Evolutionary conservation across 331 rosid species (phyloP).

Genomic region (Malus hybrid): DNA sequence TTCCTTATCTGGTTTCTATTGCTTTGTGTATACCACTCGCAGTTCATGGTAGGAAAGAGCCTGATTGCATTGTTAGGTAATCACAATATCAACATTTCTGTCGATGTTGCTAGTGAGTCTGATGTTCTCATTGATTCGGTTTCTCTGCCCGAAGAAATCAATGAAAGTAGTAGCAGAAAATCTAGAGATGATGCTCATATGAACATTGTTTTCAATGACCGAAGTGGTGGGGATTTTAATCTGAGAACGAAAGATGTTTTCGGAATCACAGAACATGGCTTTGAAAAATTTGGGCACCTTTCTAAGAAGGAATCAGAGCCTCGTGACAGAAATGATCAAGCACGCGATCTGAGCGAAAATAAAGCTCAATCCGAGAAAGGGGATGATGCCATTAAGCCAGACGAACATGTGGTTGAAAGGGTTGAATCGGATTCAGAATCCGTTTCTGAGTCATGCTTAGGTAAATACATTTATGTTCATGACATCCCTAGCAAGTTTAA

Average conservation of each 20-base stretch:
- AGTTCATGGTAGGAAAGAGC: not conserved
- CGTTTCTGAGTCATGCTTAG: constrained; percentile 11
- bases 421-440: not conserved
- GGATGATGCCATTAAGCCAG: not conserved
- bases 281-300: not conserved
- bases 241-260: not conserved
- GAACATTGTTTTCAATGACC: not conserved
- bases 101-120: not conserved
- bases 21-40: constrained; percentile 16
- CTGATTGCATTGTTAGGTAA: not conserved
- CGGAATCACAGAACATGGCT: not conserved
- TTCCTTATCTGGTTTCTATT: constrained; percentile 23
- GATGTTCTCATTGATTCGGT: not conserved
- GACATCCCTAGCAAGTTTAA: constrained; percentile 32
- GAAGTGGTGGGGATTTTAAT: not conserved
- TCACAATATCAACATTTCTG: constrained; percentile 4
- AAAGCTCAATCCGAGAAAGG: not conserved
- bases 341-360: not conserved
- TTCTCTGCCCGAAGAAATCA: not conserved
- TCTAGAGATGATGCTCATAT: not conserved
- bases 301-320: not conserved
- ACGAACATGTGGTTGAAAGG: not conserved
- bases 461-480: constrained; percentile 31
- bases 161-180: not conserved
- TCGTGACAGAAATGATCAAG: not conserved